Percentiles rank a stretch among this genome's conserved stretches.
Evolutionary conservation across 148 eudicot genomes (phyloP).

Genomic region (Vaccinium darrowii): DNA sequence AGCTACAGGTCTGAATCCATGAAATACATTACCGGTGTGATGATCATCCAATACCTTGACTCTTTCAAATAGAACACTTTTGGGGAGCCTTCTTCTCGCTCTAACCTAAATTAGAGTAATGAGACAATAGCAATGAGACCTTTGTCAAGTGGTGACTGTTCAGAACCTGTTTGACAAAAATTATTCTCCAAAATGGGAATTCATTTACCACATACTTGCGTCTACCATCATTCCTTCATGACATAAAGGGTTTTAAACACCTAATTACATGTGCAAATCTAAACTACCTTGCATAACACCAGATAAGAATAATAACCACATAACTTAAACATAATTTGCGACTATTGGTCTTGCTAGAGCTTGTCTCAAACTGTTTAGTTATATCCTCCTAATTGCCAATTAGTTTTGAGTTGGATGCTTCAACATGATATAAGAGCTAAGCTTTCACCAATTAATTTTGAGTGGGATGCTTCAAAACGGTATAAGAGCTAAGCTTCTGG

Average conservation of each 20-base stretch:
- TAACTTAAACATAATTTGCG: neutral
- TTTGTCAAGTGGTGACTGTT: neutral
- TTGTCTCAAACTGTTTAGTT: neutral
- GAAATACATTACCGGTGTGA: conserved; percentile 60
- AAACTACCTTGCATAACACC: neutral
- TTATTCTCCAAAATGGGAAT: neutral
- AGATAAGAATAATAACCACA: neutral
- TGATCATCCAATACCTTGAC: conserved; percentile 57
- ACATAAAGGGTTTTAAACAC: neutral
- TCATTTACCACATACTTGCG: neutral
- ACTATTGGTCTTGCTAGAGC: neutral
- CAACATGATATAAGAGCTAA: neutral
- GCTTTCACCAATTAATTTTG: neutral
- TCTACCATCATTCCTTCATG: too few species aligned
- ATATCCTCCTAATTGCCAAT: neutral
- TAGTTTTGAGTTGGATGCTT: neutral
- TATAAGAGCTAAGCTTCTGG: neutral
- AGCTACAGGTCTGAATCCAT: conserved; percentile 52
- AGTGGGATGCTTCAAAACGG: neutral
- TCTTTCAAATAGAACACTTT: conserved; percentile 57
- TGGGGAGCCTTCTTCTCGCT: conserved; percentile 48
- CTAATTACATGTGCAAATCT: neutral
- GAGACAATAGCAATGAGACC: neutral
- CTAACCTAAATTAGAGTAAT: conserved; percentile 39
- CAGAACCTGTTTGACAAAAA: neutral